These are phyloP conservation scores for Diaporthe sp. DNA, from an alignment of 2,329 filamentous ascomycete species.

Conservation along the genomic window DNA sequence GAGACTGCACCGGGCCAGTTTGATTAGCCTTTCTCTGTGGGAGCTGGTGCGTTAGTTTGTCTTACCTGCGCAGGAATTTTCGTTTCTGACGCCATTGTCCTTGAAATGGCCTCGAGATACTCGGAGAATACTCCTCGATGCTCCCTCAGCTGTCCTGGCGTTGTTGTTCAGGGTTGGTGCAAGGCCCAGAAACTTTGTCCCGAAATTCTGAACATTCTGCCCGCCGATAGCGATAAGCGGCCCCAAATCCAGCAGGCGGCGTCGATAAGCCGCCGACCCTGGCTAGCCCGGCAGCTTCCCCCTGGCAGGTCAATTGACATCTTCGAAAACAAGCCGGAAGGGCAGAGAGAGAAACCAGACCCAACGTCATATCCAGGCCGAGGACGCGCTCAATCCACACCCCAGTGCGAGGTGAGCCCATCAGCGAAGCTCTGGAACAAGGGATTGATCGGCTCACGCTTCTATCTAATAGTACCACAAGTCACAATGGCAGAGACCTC, in stretches of 20 bases:
- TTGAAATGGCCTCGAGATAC: not conserved
- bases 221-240: not conserved
- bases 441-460: conserved; percentile 43
- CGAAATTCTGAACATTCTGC: conserved; percentile 38
- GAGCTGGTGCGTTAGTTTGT: too few species aligned
- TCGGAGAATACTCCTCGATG: not conserved
- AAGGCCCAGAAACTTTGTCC: conserved; percentile 29
- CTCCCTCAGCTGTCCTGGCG: too few species aligned
- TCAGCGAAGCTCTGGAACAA: conserved; percentile 15
- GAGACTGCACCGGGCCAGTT: conserved; percentile 29
- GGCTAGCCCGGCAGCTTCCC: conserved; percentile 37
- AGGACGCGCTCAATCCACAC: conserved; percentile 40
- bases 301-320: conserved; percentile 35
- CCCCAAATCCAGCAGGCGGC: conserved; percentile 32
- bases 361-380: conserved; percentile 41
- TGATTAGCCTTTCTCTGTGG: not conserved
- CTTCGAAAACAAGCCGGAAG: conserved; percentile 41
- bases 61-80: conserved; percentile 9
- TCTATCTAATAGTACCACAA: conserved; percentile 30
- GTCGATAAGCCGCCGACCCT: conserved; percentile 30
- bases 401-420: conserved; percentile 37
- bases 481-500: conserved; percentile 67
- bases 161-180: not conserved
- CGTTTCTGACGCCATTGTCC: conserved; percentile 20
- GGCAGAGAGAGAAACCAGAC: conserved; percentile 39